Evolutionary conservation across 108 stramenopile genomes (phyloP).

Genomic region (Fragilariopsis cylindrus): DNA sequence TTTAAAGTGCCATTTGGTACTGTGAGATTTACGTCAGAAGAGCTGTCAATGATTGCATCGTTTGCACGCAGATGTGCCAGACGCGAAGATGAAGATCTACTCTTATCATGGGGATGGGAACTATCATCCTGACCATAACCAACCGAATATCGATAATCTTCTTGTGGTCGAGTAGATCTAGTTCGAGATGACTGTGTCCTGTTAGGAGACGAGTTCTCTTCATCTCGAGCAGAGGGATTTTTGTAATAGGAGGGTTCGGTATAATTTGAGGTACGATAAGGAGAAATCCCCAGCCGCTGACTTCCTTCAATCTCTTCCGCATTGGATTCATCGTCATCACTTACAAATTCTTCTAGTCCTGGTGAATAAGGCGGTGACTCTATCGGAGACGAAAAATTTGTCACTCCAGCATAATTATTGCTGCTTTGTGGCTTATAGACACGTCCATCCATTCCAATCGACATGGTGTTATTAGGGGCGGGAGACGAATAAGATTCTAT

Average conservation of each 20-base stretch:
- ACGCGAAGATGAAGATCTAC: slow-evolving; percentile 4
- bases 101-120: background rate
- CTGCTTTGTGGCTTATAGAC: background rate
- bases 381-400: too few relatives aligned
- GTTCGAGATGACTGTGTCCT: slow-evolving; percentile 13
- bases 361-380: background rate
- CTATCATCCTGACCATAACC: slow-evolving; percentile 16
- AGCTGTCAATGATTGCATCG: slow-evolving; percentile 32
- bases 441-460: slow-evolving; percentile 23
- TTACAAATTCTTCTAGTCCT: slow-evolving; percentile 12
- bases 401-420: background rate
- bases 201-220: slow-evolving; percentile 20
- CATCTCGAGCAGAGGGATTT: background rate
- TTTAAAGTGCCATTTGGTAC: background rate
- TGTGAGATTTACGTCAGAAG: slow-evolving; percentile 28
- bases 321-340: slow-evolving; percentile 23
- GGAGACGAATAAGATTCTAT: background rate
- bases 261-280: slow-evolving; percentile 12
- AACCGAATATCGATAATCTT: slow-evolving; percentile 21
- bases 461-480: background rate
- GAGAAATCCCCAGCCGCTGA: slow-evolving; percentile 27
- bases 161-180: background rate
- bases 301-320: slow-evolving; percentile 19
- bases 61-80: slow-evolving; percentile 24
- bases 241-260: slow-evolving; percentile 9